Conservation (phyloP, 805 yeast genomes). For the Candida golubevii region DNA sequence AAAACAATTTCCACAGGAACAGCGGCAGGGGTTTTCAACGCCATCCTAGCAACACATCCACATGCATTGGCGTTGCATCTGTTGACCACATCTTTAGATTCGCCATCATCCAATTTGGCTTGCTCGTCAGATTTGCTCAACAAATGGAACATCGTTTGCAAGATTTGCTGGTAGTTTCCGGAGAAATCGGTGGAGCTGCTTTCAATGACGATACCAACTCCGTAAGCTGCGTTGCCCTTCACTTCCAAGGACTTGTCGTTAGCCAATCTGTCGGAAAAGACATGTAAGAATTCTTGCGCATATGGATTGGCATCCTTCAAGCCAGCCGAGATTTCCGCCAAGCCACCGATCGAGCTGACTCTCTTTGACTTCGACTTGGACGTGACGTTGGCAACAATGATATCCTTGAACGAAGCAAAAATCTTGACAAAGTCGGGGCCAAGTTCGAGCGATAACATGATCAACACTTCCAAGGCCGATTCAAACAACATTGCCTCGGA, state of each 20-base stretch:
- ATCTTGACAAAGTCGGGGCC: constrained; percentile 73
- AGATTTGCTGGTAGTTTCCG: constrained; percentile 60
- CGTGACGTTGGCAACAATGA: constrained; percentile 51
- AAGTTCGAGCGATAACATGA: constrained; percentile 69
- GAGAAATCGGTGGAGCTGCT: constrained; percentile 54
- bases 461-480: constrained; percentile 80
- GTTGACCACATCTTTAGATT: constrained; percentile 71
- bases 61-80: constrained; percentile 91
- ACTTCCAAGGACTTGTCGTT: constrained; percentile 81
- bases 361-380: constrained; percentile 69
- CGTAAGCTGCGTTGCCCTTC: constrained; percentile 93
- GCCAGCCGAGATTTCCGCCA: constrained; percentile 84
- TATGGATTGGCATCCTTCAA: constrained; percentile 64
- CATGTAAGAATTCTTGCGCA: constrained; percentile 63
- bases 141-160: constrained; percentile 74
- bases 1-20: constrained; percentile 73
- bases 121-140: constrained; percentile 61
- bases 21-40: constrained; percentile 61
- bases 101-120: constrained; percentile 56
- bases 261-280: constrained; percentile 64
- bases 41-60: constrained; percentile 95
- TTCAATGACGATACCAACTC: constrained; percentile 75
- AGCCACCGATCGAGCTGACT: constrained; percentile 78
- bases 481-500: constrained; percentile 69
- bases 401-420: constrained; percentile 67